Evolutionary conservation across 2,329 filamentous ascomycete species (phyloP).

Genomic region (Xylaria sp.): DNA sequence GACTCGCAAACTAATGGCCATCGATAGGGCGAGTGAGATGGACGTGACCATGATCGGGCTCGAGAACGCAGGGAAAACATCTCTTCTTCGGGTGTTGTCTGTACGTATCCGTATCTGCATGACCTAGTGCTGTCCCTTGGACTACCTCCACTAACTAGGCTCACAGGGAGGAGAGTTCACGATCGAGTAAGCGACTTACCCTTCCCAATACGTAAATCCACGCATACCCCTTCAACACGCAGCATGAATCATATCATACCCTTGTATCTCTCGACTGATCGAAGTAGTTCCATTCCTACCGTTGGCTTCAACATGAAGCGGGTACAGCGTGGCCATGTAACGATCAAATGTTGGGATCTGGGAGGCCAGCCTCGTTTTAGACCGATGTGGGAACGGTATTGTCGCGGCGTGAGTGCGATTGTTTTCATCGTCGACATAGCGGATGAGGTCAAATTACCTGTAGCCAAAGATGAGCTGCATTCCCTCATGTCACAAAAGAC

Average conservation of each 20-base stretch:
- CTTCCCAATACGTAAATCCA: conserved; percentile 21
- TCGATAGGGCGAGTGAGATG: conserved; percentile 93
- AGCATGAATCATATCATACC: conserved; percentile 32
- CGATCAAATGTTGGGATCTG: conserved; percentile 98
- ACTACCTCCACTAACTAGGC: conserved; percentile 37
- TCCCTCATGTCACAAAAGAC: conserved; percentile 85
- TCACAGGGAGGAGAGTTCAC: conserved; percentile 95
- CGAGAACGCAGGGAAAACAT: conserved; percentile 98
- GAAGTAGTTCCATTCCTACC: conserved; percentile 90
- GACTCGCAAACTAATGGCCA: conserved; percentile 37
- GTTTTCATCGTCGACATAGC: conserved; percentile 99
- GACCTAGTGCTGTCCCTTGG: conserved; percentile 23
- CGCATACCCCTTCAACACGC: conserved; percentile 30
- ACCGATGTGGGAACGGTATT: conserved; percentile 99
- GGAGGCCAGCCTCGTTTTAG: conserved; percentile 96
- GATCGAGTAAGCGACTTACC: conserved; percentile 81
- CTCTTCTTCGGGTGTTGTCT: conserved; percentile 89
- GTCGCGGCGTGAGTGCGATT: conserved; percentile 95
- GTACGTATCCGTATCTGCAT: conserved; percentile 71
- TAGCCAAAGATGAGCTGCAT: conserved; percentile 93
- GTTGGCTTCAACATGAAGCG: conserved; percentile 99
- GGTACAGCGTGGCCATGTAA: conserved; percentile 97
- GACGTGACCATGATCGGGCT: conserved; percentile 99
- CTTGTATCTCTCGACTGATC: conserved; percentile 51
- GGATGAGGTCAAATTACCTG: conserved; percentile 80